These are phyloP conservation scores for Macrotyloma uniflorum DNA, from an alignment of 306 rosid species.

Conservation along the genomic window DNA sequence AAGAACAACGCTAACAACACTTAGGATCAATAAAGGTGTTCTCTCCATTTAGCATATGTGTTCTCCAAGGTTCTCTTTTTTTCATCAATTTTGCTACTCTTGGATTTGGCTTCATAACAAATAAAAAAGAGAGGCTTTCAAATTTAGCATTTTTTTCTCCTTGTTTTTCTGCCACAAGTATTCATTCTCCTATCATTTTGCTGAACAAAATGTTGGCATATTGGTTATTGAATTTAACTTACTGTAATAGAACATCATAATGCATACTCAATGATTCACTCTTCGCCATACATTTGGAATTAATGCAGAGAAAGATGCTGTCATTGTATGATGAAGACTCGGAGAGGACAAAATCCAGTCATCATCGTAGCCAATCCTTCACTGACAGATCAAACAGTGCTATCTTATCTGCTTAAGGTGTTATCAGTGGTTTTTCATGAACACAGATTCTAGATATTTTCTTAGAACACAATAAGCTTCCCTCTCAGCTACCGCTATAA, in stretches of 20 bases:
- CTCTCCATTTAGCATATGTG: not conserved
- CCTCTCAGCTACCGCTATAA: not conserved
- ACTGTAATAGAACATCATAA: too few species aligned
- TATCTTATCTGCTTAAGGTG: constrained; percentile 53
- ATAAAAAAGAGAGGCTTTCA: not conserved
- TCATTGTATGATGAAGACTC: constrained; percentile 45
- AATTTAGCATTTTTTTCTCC: not conserved
- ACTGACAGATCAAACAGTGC: constrained; percentile 46
- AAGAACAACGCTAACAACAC: not conserved
- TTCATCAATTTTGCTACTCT: not conserved
- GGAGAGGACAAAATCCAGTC: constrained; percentile 43
- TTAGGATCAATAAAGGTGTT: not conserved
- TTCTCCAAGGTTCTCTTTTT: not conserved
- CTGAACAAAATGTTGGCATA: not conserved
- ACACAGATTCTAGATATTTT: not conserved
- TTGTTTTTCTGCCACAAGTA: not conserved
- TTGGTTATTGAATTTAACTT: constrained; percentile 16
- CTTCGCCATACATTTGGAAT: not conserved
- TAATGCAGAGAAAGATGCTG: constrained; percentile 57
- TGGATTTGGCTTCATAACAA: not conserved
- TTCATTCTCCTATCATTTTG: not conserved
- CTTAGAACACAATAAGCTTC: not conserved
- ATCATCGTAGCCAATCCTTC: constrained; percentile 23
- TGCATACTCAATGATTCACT: not conserved
- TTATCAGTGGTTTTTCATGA: constrained; percentile 16